Evolutionary conservation across 2,329 filamentous ascomycete species (phyloP).

Genomic region (Neonectria magnoliae): DNA sequence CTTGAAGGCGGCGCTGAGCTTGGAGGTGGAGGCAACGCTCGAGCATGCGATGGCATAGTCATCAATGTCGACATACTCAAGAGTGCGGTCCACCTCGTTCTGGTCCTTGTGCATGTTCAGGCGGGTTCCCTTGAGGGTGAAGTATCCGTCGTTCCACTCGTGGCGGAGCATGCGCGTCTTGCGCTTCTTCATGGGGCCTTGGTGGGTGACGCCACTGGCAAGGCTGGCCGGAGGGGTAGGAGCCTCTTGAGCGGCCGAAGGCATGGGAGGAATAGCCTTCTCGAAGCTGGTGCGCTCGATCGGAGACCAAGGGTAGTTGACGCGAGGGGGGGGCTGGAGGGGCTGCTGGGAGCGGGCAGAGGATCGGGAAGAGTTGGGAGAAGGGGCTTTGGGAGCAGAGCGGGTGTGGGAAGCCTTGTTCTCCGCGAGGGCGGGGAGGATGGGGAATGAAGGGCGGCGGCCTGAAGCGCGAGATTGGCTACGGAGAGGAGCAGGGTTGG

Average conservation of each 20-base stretch:
- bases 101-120: slow-evolving; percentile 79
- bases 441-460: slow-evolving; percentile 73
- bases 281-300: slow-evolving; percentile 58
- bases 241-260: slow-evolving; percentile 41
- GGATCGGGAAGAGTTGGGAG: slow-evolving; percentile 50
- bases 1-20: slow-evolving; percentile 89
- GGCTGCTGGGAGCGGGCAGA: slow-evolving; percentile 49
- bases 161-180: slow-evolving; percentile 88
- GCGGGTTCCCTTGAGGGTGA: slow-evolving; percentile 80
- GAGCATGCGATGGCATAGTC: slow-evolving; percentile 90
- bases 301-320: slow-evolving; percentile 66
- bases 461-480: slow-evolving; percentile 65
- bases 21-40: slow-evolving; percentile 76
- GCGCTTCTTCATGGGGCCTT: slow-evolving; percentile 94
- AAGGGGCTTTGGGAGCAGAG: slow-evolving; percentile 44
- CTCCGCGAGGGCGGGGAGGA: slow-evolving; percentile 77
- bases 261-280: slow-evolving; percentile 54
- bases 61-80: slow-evolving; percentile 87
- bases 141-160: slow-evolving; percentile 94
- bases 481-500: slow-evolving; percentile 51
- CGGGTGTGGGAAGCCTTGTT: slow-evolving; percentile 57
- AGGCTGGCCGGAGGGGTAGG: slow-evolving; percentile 46
- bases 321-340: slow-evolving; percentile 63
- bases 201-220: slow-evolving; percentile 70
- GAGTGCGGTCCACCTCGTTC: slow-evolving; percentile 62